Conservation (phyloP, 768 basidiomycete genomes). For the Lactarius akahatsu region DNA sequence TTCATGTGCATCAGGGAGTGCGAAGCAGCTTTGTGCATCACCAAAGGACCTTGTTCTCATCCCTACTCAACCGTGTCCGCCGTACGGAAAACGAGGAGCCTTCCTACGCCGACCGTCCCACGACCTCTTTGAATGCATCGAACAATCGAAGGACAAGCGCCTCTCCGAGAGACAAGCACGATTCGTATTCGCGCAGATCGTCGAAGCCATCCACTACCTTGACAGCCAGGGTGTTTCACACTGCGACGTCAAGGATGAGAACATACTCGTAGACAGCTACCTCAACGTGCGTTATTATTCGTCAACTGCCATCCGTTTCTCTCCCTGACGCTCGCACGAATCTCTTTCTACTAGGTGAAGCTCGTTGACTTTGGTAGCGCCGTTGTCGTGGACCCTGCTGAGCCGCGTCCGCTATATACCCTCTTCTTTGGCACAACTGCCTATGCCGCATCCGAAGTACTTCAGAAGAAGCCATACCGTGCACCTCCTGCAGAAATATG, state of each 20-base stretch:
- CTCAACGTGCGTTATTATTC: constrained; percentile 52
- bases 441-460: constrained; percentile 93
- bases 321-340: constrained; percentile 24
- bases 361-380: constrained; percentile 96
- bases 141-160: constrained; percentile 76
- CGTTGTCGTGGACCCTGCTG: constrained; percentile 62
- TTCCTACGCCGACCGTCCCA: constrained; percentile 76
- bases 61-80: constrained; percentile 5
- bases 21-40: constrained; percentile 9
- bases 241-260: constrained; percentile 97
- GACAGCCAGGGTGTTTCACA: constrained; percentile 84
- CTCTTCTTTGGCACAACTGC: constrained; percentile 93
- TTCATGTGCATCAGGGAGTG: constrained; percentile 6
- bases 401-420: constrained; percentile 65
- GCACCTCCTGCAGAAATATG: constrained; percentile 95
- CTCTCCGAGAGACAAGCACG: constrained; percentile 77
- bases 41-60: constrained; percentile 9
- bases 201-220: constrained; percentile 80
- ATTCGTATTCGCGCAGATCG: constrained; percentile 84
- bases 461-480: constrained; percentile 83
- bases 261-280: constrained; percentile 74
- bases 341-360: constrained; percentile 62
- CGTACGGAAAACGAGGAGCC: constrained; percentile 37
- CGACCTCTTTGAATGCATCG: constrained; percentile 95
- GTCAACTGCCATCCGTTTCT: background rate